A percentile compares a stretch with the other conserved stretches of the same genome.
phyloP scores from a whole-genome alignment of 1,284 basidiomycete genomes.

The Rhodotorula sp. region DNA sequence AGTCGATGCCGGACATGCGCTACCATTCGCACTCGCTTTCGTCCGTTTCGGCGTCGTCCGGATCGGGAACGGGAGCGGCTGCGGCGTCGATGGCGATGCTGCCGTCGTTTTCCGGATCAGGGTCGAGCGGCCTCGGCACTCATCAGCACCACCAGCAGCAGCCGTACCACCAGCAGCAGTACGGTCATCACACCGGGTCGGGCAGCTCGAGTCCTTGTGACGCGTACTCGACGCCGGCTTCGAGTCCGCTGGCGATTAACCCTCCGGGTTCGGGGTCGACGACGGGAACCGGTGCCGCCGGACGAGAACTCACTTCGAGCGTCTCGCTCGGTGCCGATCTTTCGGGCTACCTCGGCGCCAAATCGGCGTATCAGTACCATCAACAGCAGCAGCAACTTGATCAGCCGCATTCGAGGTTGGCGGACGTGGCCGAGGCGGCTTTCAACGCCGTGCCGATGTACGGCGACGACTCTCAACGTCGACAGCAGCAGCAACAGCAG shows the following conservation, averaged over 20 bases:
- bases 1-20: slow-evolving; percentile 77
- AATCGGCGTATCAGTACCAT: background rate
- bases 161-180: no score
- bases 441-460: no score
- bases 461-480: no score
- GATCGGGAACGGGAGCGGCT: background rate
- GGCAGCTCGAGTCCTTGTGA: background rate
- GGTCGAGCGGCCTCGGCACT: background rate
- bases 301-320: background rate
- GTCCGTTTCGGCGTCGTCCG: background rate
- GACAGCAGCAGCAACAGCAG: no score
- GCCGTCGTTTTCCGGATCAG: background rate
- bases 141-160: no score
- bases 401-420: background rate
- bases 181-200: background rate
- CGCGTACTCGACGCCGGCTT: background rate
- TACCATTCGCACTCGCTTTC: background rate
- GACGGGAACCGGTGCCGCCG: background rate
- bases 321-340: background rate
- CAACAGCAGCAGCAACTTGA: background rate
- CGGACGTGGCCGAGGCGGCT: no score
- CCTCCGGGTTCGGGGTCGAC: no score
- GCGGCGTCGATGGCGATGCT: background rate
- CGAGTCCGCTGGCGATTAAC: background rate
- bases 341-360: background rate